phyloP scores from a whole-genome alignment of 2,329 filamentous ascomycete species.

The Colletotrichum sp. region DNA sequence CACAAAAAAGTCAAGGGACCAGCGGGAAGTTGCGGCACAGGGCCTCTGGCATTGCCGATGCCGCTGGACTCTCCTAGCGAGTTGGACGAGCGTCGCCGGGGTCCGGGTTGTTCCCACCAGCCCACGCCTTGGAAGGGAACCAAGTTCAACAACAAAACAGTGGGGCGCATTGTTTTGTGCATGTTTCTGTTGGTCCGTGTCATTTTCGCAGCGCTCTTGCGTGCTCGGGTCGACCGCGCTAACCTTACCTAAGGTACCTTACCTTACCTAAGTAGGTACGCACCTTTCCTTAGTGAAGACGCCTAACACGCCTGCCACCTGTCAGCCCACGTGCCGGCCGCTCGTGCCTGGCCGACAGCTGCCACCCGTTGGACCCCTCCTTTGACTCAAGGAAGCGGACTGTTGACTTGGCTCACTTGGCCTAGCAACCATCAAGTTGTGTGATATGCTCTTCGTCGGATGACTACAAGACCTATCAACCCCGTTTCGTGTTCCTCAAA shows the following conservation, averaged over 20 bases:
- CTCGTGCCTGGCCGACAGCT: background rate
- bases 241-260: background rate
- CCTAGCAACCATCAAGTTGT: background rate
- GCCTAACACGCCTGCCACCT: background rate
- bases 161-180: background rate
- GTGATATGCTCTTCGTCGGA: background rate
- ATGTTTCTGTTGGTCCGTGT: conserved; percentile 1
- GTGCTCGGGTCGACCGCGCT: background rate
- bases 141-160: background rate
- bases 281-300: background rate
- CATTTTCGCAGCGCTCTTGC: background rate
- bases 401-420: background rate
- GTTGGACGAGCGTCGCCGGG: background rate
- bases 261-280: background rate
- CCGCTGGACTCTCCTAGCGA: background rate
- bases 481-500: background rate
- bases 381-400: background rate
- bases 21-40: conserved; percentile 9
- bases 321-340: background rate
- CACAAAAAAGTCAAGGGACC: background rate
- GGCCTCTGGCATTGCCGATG: background rate
- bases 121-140: background rate
- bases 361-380: background rate
- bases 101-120: background rate
- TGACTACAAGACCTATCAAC: background rate